Evolutionary conservation across 2,329 filamentous ascomycete species (phyloP), one percentile per base, ranked within the genome.

Genomic region (Verticillium longisporum): DNA sequence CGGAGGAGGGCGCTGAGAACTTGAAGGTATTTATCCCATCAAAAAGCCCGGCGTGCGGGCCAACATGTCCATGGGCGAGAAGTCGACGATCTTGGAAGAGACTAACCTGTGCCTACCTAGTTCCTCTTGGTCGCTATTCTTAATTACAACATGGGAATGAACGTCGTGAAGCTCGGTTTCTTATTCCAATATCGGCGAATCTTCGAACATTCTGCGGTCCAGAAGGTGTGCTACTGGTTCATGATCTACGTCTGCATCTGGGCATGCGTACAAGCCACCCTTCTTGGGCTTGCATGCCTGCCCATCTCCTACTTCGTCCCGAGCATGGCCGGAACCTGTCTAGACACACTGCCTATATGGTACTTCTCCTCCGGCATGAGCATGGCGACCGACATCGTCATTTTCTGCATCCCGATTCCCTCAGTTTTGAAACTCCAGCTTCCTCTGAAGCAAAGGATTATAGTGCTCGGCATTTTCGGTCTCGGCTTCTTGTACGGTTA

Each of bases 181-280:
- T 63, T 73, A 18, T 64, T 72, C 56, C 71, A 73, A 59, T 73
- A 72, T 60, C 68, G 69, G 57, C 70, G 71, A 36, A 70, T 73
- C 55, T 73, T 73, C 57, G 63, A 67, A 15, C 62, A 63, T 13
- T 54, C 50, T 3, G 34, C 34, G 1, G 60, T 70, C 7, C 67
- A 67, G n/a, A 62, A 60, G 57, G 59, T 70, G 38, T 73, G 71
- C 62, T 63, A 68, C n/a, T 68, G 67, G 62, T 61, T 66, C n/a
- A 66, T 72, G 13, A 58, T 67, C 53, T 66, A 64, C 56, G 69
- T 72, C 38, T 60, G 63, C 26, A 3, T 66, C 53, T 73, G 71
- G 71, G 67, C 69, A 11, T 57, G 61, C 31, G 57, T 66, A 3
- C 70, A 72, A 56, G 65, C 65, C 36, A 61, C 63, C 2, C 61